A percentile compares a stretch with the other conserved stretches of the same genome.
These are phyloP conservation scores for Annona squamosa DNA, from an alignment of 164 flowering plant species.

Conservation along the genomic window DNA sequence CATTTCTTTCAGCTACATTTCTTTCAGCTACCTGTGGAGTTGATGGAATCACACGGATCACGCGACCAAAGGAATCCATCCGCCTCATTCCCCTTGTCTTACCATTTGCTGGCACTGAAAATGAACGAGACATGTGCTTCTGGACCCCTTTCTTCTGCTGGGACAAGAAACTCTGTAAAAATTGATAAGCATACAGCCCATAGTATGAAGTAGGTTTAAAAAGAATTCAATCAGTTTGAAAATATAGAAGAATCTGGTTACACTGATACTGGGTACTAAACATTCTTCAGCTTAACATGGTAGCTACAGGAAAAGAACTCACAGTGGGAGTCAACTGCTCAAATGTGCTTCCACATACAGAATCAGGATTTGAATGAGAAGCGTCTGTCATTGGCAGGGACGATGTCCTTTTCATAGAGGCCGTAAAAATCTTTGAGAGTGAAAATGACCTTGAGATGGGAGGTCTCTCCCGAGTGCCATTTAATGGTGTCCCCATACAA, in stretches of 20 bases:
- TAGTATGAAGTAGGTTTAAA: background rate
- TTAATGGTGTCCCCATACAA: slow-evolving; percentile 44
- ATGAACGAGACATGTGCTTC: slow-evolving; percentile 63
- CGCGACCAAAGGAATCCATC: slow-evolving; percentile 50
- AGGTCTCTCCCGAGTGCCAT: slow-evolving; percentile 26
- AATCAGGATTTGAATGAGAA: slow-evolving; percentile 75
- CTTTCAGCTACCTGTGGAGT: slow-evolving; percentile 60
- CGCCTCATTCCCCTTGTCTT: slow-evolving; percentile 44
- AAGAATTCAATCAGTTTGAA: background rate
- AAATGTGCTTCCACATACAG: slow-evolving; percentile 41
- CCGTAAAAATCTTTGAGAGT: slow-evolving; percentile 51
- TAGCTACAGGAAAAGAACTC: slow-evolving; percentile 20
- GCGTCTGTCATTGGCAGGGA: slow-evolving; percentile 78
- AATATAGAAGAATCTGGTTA: background rate
- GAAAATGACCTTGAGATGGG: slow-evolving; percentile 49
- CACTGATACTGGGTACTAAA: background rate
- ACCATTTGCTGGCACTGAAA: slow-evolving; percentile 63
- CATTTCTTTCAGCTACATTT: slow-evolving; percentile 39
- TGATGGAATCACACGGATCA: slow-evolving; percentile 73
- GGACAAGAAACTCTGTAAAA: slow-evolving; percentile 3
- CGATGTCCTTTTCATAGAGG: slow-evolving; percentile 50
- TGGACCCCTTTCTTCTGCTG: slow-evolving; percentile 44
- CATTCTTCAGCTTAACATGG: background rate
- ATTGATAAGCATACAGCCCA: background rate
- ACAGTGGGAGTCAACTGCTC: slow-evolving; percentile 31